phyloP scores from a whole-genome alignment of 257 asterid genomes.

The Nicotiana attenuata region DNA sequence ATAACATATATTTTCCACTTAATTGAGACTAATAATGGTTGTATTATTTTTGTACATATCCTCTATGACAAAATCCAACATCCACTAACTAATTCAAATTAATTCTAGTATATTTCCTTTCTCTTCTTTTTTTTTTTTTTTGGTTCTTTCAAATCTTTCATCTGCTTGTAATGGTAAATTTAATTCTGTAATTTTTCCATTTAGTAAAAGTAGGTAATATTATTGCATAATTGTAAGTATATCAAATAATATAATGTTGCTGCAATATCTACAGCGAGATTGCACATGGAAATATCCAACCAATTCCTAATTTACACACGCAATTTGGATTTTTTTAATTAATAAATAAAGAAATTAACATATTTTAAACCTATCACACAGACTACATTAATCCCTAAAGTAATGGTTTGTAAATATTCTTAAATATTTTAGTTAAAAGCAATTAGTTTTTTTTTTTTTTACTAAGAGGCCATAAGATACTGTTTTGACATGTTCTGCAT shows the following conservation, averaged over 20 bases:
- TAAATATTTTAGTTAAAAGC: background rate
- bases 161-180: background rate
- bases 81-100: background rate
- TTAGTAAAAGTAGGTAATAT: background rate
- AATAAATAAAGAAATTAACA: background rate
- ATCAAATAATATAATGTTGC: too few relatives aligned
- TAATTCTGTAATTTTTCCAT: background rate
- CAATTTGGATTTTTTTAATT: background rate
- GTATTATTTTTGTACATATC: background rate
- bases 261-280: conserved; percentile 6
- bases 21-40: background rate
- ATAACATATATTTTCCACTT: background rate
- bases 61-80: background rate
- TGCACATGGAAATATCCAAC: conserved; percentile 14
- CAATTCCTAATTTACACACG: background rate
- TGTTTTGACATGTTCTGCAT: background rate
- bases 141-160: background rate
- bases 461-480: background rate
- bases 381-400: background rate
- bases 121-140: too few relatives aligned
- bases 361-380: background rate
- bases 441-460: background rate
- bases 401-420: conserved; percentile 6
- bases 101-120: too few relatives aligned
- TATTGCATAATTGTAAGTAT: background rate